These are phyloP conservation scores for Passalora sequoiae DNA, from an alignment of 2,329 filamentous ascomycete species.

Conservation along the genomic window DNA sequence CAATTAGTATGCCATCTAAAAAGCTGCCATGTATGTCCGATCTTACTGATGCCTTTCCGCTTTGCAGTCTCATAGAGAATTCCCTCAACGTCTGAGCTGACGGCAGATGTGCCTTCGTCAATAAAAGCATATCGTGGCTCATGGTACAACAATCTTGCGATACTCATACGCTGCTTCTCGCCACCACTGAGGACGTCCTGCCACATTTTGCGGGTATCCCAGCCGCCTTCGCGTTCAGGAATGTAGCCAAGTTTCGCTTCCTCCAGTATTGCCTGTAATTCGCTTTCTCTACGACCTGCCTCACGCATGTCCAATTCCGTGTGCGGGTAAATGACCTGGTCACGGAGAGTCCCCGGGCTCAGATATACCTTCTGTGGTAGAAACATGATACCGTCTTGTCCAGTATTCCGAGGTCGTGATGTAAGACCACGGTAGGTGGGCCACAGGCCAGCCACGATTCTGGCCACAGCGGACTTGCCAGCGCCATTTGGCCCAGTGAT, in stretches of 20 bases:
- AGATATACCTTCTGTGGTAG: slow-evolving; percentile 90
- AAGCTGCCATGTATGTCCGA: too few relatives aligned
- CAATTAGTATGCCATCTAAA: too few relatives aligned
- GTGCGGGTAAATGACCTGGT: slow-evolving; percentile 97
- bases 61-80: slow-evolving; percentile 90
- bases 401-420: slow-evolving; percentile 70
- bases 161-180: slow-evolving; percentile 92
- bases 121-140: slow-evolving; percentile 92
- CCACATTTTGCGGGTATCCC: slow-evolving; percentile 97
- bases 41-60: slow-evolving; percentile 84
- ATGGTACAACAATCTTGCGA: slow-evolving; percentile 87
- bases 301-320: slow-evolving; percentile 90
- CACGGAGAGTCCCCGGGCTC: slow-evolving; percentile 83
- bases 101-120: slow-evolving; percentile 91
- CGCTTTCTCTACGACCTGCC: slow-evolving; percentile 68
- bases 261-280: slow-evolving; percentile 73
- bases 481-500: slow-evolving; percentile 94
- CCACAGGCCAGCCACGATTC: slow-evolving; percentile 89
- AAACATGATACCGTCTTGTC: slow-evolving; percentile 89
- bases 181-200: slow-evolving; percentile 96
- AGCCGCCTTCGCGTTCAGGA: slow-evolving; percentile 85
- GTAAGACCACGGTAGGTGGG: slow-evolving; percentile 91
- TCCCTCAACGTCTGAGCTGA: slow-evolving; percentile 90
- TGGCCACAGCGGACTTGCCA: slow-evolving; percentile 82
- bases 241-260: slow-evolving; percentile 84